Conservation (phyloP, 2,329 filamentous ascomycete genomes). For the Aspergillus versicolor region DNA sequence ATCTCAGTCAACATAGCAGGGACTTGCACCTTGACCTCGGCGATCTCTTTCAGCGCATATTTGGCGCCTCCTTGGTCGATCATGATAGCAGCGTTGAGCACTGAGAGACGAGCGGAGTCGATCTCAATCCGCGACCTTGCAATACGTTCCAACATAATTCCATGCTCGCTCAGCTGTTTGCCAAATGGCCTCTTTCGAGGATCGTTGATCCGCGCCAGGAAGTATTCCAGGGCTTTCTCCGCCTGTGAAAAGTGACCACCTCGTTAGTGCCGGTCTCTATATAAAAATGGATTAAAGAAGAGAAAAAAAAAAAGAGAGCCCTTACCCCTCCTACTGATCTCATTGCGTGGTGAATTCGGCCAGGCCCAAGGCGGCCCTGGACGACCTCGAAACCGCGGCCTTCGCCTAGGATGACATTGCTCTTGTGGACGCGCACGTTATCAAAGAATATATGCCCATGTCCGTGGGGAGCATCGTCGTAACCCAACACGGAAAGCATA, state of each 20-base stretch:
- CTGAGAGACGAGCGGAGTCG: constrained; percentile 82
- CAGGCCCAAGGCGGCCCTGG: constrained; percentile 91
- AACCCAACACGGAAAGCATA: constrained; percentile 92
- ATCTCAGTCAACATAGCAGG: constrained; percentile 78
- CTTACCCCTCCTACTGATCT: constrained; percentile 72
- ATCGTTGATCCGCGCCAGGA: constrained; percentile 93
- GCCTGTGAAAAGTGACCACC: constrained; percentile 41
- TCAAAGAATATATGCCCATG: constrained; percentile 89
- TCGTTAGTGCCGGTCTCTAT: too few relatives aligned
- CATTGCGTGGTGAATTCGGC: constrained; percentile 98
- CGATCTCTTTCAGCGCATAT: constrained; percentile 86
- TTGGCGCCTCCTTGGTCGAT: constrained; percentile 91
- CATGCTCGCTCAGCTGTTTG: constrained; percentile 81
- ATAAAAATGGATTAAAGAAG: not conserved
- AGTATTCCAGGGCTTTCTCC: constrained; percentile 91
- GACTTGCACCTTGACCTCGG: constrained; percentile 92
- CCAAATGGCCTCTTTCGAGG: constrained; percentile 87
- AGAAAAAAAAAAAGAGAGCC: not conserved
- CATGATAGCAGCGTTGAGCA: constrained; percentile 91
- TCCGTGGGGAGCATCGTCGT: constrained; percentile 94
- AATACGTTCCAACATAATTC: constrained; percentile 92
- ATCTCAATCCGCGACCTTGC: constrained; percentile 91
- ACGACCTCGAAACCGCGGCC: constrained; percentile 98
- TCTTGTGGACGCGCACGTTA: constrained; percentile 81
- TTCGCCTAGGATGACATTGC: constrained; percentile 85